Conservation (phyloP, 1,284 basidiomycete genomes). For the Stygiomarasmius scandens region DNA sequence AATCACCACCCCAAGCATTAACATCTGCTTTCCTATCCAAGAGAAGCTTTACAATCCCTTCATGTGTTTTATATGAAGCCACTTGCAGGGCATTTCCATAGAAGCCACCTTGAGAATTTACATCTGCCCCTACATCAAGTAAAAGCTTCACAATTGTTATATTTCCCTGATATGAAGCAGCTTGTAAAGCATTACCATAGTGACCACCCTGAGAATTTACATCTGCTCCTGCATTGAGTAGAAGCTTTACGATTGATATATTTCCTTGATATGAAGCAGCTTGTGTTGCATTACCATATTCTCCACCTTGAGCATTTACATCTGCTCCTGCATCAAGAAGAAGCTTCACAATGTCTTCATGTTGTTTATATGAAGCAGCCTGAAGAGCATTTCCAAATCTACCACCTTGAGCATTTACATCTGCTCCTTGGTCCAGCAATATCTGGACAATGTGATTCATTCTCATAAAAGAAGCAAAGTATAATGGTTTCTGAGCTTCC, state of each 20-base stretch:
- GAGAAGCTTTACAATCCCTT: too few relatives aligned
- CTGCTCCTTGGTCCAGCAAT: not conserved
- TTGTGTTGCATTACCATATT: not conserved
- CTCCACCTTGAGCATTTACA: constrained; percentile 3
- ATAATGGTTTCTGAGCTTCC: not conserved
- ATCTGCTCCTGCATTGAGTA: too few relatives aligned
- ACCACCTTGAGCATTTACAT: constrained; percentile 4
- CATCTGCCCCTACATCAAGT: too few relatives aligned
- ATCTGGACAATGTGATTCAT: not conserved
- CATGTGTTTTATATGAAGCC: too few relatives aligned
- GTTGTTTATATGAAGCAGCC: not conserved
- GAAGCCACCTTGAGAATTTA: too few relatives aligned
- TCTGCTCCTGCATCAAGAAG: not conserved
- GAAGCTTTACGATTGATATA: too few relatives aligned
- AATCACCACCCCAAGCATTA: not conserved
- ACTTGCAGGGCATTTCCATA: too few relatives aligned
- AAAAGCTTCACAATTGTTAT: not conserved
- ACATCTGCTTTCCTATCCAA: too few relatives aligned
- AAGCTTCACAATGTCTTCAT: not conserved
- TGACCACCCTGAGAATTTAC: too few relatives aligned
- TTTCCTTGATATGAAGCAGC: too few relatives aligned
- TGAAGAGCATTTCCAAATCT: constrained; percentile 1
- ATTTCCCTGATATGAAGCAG: not conserved
- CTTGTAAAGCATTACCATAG: too few relatives aligned
- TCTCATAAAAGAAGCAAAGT: not conserved